Base-by-base conservation (phyloP, 805 yeast species). In the Cyberlindnera euphorbiae region DNA sequence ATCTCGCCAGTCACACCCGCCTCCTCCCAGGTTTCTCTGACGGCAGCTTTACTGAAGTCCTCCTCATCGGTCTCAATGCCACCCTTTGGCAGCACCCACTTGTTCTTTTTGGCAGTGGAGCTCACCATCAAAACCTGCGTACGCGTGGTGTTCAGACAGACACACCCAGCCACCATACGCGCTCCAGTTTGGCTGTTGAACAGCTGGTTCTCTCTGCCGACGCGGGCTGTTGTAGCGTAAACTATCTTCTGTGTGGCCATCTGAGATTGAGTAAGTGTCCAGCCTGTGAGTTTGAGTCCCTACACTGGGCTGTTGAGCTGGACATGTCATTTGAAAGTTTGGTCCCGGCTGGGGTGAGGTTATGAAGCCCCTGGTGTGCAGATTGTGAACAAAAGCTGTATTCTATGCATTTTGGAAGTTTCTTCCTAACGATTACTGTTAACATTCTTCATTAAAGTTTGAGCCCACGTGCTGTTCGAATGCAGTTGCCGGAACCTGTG, bases 21-120 rank as follows among this genome's bases (percentile, higher is more conserved):
- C 62, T 93, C 98, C 59, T 93, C 98, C 98, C 98, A 93, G 0
- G 95, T 85, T 56, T 93, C 98, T 41, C 98, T 68, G 13, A 71
- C 64, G 0, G 97, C 97, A 64, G 47, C 66, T 59, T 15, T 49
- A 33, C 27, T 17, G 14, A 38, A 46, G 18, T 46, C 49, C 5
- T 63, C 60, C 59, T 86, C 98, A 58, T 93, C 98, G 19, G 56
- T 56, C 60, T 93, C 98, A 26, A 89, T 79, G 2, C 98, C 98
- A 23, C 98, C 98, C 58, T 93, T 93, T 5, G 98, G 98, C 4
- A 93, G 59, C 7, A 93, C 85, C 95, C 96, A 90, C 47, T 70
- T 70, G 39, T 76, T 73, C 28, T 68, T 70, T 44, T 77, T 79
- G 6, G 79, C 79, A 11, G 82, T 68, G 2, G 97, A 85, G 38